phyloP scores from a whole-genome alignment of 805 yeast species.

The Saturnispora hagleri region DNA sequence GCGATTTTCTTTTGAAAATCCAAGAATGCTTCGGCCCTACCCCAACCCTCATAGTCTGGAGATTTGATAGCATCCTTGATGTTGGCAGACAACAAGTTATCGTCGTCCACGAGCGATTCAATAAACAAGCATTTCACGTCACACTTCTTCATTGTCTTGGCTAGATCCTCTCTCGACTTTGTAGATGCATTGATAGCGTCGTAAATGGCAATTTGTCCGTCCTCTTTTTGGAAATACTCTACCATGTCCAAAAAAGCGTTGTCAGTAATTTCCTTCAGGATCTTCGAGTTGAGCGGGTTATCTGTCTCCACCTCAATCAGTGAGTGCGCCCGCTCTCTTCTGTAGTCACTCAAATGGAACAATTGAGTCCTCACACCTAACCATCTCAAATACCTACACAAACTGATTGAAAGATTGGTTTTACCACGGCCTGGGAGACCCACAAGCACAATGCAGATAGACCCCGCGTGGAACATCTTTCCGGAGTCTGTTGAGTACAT shows the following conservation, averaged over 20 bases:
- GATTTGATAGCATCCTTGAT: slow-evolving; percentile 79
- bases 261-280: slow-evolving; percentile 49
- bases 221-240: slow-evolving; percentile 59
- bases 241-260: slow-evolving; percentile 63
- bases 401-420: slow-evolving; percentile 83
- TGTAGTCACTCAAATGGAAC: slow-evolving; percentile 86
- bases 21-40: slow-evolving; percentile 58
- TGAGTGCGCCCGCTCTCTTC: slow-evolving; percentile 40
- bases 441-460: slow-evolving; percentile 75
- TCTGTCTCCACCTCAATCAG: slow-evolving; percentile 43
- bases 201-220: slow-evolving; percentile 92
- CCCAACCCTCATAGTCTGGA: slow-evolving; percentile 79
- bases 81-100: slow-evolving; percentile 56
- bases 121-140: slow-evolving; percentile 77
- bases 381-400: slow-evolving; percentile 92
- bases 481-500: slow-evolving; percentile 90
- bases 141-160: slow-evolving; percentile 41
- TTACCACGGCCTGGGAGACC: slow-evolving; percentile 97
- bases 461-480: slow-evolving; percentile 90
- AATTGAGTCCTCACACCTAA: slow-evolving; percentile 88
- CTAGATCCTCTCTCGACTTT: slow-evolving; percentile 52
- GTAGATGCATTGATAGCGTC: slow-evolving; percentile 89
- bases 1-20: slow-evolving; percentile 72
- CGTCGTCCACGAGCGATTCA: slow-evolving; percentile 78
- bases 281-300: slow-evolving; percentile 45